Evolutionary conservation across 2,329 filamentous ascomycete genomes (phyloP).

Genomic region (Bertia moriformis): DNA sequence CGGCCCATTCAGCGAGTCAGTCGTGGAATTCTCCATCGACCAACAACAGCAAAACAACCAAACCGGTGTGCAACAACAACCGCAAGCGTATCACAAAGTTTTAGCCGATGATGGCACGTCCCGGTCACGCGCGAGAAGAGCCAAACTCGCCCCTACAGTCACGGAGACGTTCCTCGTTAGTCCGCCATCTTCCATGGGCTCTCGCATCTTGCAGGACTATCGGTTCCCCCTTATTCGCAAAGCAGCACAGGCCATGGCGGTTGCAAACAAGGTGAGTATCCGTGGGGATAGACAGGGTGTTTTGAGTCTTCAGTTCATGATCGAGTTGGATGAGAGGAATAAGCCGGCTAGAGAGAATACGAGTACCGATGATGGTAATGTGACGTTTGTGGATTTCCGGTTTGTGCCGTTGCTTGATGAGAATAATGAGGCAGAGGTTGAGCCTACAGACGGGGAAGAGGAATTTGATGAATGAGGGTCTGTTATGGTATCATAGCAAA

Average conservation of each 20-base stretch:
- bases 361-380: slow-evolving; percentile 26
- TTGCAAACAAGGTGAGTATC: slow-evolving; percentile 83
- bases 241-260: slow-evolving; percentile 80
- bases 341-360: too few relatives aligned
- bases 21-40: slow-evolving; percentile 42
- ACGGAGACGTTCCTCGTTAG: slow-evolving; percentile 24
- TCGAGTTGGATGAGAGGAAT: slow-evolving; percentile 77
- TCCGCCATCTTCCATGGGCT: slow-evolving; percentile 43
- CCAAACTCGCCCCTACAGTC: slow-evolving; percentile 22
- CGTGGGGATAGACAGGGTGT: slow-evolving; percentile 80
- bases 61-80: neutral
- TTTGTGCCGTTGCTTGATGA: slow-evolving; percentile 60
- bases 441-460: slow-evolving; percentile 21
- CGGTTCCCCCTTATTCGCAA: slow-evolving; percentile 77
- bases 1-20: slow-evolving; percentile 39
- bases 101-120: slow-evolving; percentile 19
- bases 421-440: slow-evolving; percentile 39
- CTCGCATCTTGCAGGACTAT: slow-evolving; percentile 57
- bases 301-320: slow-evolving; percentile 88
- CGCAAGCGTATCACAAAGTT: slow-evolving; percentile 14
- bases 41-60: slow-evolving; percentile 12
- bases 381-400: slow-evolving; percentile 69
- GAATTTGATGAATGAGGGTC: too few relatives aligned
- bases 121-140: slow-evolving; percentile 13
- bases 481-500: too few relatives aligned